Evolutionary conservation across 164 flowering plant species (phyloP).

Genomic region (Liriodendron chinense): DNA sequence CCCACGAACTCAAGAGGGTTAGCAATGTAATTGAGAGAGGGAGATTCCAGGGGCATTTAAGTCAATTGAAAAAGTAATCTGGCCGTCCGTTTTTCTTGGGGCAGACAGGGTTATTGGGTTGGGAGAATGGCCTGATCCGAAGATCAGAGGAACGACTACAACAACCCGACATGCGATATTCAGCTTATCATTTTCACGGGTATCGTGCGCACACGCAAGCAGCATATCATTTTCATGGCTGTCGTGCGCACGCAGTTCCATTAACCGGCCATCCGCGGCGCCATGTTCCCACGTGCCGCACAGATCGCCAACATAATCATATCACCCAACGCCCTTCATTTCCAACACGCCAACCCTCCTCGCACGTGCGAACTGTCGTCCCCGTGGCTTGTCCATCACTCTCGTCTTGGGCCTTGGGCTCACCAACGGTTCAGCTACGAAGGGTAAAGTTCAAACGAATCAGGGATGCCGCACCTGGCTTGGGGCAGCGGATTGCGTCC

Average conservation of each 20-base stretch:
- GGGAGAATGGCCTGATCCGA: neutral
- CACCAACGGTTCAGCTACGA: neutral
- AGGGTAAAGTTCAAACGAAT: neutral
- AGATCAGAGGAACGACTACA: neutral
- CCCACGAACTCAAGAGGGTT: too few relatives aligned
- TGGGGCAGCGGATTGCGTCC: too few relatives aligned
- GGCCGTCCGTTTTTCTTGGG: neutral
- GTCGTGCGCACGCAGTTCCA: constrained; percentile 9
- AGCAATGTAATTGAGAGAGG: too few relatives aligned
- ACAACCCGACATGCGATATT: neutral
- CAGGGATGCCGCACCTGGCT: neutral
- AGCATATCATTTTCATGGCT: too few relatives aligned
- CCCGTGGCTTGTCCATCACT: neutral
- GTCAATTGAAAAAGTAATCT: neutral
- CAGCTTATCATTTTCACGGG: constrained; percentile 5
- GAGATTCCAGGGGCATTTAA: too few relatives aligned
- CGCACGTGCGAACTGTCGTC: neutral
- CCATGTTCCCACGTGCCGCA: constrained; percentile 23
- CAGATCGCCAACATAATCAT: constrained; percentile 19
- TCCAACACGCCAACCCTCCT: neutral
- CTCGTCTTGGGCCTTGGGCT: too few relatives aligned
- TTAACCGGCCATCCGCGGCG: constrained; percentile 26
- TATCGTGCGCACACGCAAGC: constrained; percentile 5
- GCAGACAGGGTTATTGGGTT: neutral
- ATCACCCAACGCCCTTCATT: neutral